Evolutionary conservation across 2,329 filamentous ascomycete genomes (phyloP), one percentile per base, ranked within the genome.

Genomic region (Trichoderma sp.): DNA sequence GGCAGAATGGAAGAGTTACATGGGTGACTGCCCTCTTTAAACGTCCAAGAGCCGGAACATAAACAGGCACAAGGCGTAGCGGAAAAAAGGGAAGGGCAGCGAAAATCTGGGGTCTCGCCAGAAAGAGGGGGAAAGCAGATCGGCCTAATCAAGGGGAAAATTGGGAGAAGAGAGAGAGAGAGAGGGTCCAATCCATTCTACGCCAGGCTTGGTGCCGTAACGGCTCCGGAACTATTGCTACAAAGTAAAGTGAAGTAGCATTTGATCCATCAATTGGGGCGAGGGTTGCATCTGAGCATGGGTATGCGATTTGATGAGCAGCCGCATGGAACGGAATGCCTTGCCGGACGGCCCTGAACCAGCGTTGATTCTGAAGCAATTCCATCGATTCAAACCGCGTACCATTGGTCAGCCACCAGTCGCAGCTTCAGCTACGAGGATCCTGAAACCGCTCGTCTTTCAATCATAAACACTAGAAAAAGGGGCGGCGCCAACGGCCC

Each of bases 401-500:
- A 24, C 29, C 27, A 49, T 61, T 61, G 59, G 14, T 19, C n/a
- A n/a, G 14, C 29, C 4, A 29, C 16, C 14, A 33, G 10, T 35
- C 19, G 37, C 37, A 19, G 37, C 37, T 19, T 19, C 37, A 43
- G 40, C 40, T n/a, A 43, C 40, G 40, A 43, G 40, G 33, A 35
- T 27, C 24, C 24, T 37, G 62, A 43, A 29, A n/a, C 27, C 27
- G 27, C 52, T 55, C 47, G 33, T 27, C 16, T 2, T 56, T 10
- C 14, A 19, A 40, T 5, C 37, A 40, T 8, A 19, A 43, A 43
- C 21, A 10, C 61, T 21, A 31, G 19, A 5, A 57, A 66, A 66
- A 49, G 63, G 63, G 63, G 63, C 63, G 53, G 63, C 63, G n/a
- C 63, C 63, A 66, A 57, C 63, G 63, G 63, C 63, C 63, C 63